Evolutionary conservation across 257 asterid species (phyloP), one percentile per base, ranked within the genome.

Genomic region (Solanum chilense): DNA sequence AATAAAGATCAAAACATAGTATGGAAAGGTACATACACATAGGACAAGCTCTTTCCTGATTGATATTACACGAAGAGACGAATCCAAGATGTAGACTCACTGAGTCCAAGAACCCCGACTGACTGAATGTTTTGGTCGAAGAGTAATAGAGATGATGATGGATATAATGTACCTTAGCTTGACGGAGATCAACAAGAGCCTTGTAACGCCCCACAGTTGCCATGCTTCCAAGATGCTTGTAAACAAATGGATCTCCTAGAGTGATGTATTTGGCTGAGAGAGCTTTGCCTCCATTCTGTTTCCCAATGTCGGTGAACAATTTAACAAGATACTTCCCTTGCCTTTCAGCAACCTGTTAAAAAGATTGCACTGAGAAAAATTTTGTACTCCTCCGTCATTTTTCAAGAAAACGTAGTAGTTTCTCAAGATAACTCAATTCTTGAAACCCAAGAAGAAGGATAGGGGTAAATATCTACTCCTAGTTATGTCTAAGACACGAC

Each of bases 151-250:
- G 39, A 33, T 60, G 21, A 16, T 18, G 45, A 27, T 12, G 18
- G 7, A 87, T n/a, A 29, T 66, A 9, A 3, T 18, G 49, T 88
- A 93, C 99, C 94, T 95, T 94, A 90, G 98, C 93, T 89, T 95
- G 94, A 13, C 97, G 94, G 45, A 96, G 93, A 90, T 96, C 99
- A 27, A 96, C 98, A 88, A 96, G 86, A 20, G 99, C 99, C 91
- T 94, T 96, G 91, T 95, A 95, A 33, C 98, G 93, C 52, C 98
- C 98, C 2, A 96, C 98, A 8, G 99, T 91, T 12, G 98, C 99
- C 99, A 96, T 96, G 91, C 98, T 95, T 45, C 98, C 99, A 4
- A 94, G 92, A 88, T 95, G 98, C 87, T 88, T 90, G 92, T 96
- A 96, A 70, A 91, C 95, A 78, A 96, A 96, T 20, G 98, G 98